Percentiles rank a stretch among this genome's conserved stretches.
These are phyloP conservation scores for Blepharisma japonicum DNA, from an alignment of 73 alveolate genomes.

Conservation along the genomic window DNA sequence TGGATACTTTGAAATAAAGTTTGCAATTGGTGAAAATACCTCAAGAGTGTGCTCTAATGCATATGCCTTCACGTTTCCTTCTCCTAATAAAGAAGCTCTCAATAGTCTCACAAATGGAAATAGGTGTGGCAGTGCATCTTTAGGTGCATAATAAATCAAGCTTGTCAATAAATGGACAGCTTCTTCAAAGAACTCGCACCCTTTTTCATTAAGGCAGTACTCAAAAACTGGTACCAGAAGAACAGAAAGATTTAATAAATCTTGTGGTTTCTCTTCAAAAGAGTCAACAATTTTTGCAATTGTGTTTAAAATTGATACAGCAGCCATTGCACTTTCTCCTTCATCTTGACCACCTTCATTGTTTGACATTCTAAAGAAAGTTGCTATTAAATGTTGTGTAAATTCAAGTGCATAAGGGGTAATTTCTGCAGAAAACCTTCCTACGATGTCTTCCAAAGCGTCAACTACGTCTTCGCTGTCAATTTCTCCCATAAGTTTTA, in stretches of 20 bases:
- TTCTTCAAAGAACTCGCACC: constrained; percentile 73
- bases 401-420: constrained; percentile 78
- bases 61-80: constrained; percentile 45
- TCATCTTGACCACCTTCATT: constrained; percentile 66
- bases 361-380: constrained; percentile 51
- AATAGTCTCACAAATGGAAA: constrained; percentile 61
- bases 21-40: constrained; percentile 48
- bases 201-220: constrained; percentile 66
- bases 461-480: constrained; percentile 79
- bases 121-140: constrained; percentile 37
- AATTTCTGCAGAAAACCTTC: constrained; percentile 60
- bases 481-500: constrained; percentile 70
- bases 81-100: constrained; percentile 25
- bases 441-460: constrained; percentile 83
- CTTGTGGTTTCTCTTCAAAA: constrained; percentile 34
- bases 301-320: constrained; percentile 79
- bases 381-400: constrained; percentile 47
- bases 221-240: constrained; percentile 52
- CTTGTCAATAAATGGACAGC: constrained; percentile 37
- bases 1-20: constrained; percentile 38
- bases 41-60: constrained; percentile 38
- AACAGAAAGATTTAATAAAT: constrained; percentile 34
- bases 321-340: constrained; percentile 58
- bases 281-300: constrained; percentile 68
- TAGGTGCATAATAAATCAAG: constrained; percentile 35